Percentiles rank a stretch among this genome's conserved stretches.
Evolutionary conservation across 257 asterid genomes (phyloP).

Genomic region (Scutellaria barbata): DNA sequence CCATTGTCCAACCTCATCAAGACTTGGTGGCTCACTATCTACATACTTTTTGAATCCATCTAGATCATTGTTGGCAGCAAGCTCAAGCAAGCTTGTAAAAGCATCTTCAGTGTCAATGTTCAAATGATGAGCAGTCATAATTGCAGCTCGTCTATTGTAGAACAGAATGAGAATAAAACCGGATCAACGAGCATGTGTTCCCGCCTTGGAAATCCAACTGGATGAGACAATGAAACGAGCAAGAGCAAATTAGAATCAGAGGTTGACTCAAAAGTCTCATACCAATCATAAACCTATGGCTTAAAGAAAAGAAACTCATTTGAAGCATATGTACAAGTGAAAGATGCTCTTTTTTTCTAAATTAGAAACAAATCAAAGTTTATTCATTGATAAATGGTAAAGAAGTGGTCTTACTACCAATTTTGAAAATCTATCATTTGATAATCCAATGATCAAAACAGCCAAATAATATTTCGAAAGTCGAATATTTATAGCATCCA

Average conservation of each 20-base stretch:
- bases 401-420: constrained; percentile 19
- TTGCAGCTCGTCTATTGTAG: constrained; percentile 21
- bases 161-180: constrained; percentile 21
- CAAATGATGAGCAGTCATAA: constrained; percentile 50
- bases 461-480: constrained; percentile 16
- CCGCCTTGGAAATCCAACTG: constrained; percentile 45
- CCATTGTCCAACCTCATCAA: constrained; percentile 75
- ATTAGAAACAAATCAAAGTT: constrained; percentile 26
- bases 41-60: constrained; percentile 50
- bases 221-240: constrained; percentile 30
- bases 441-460: constrained; percentile 10
- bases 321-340: constrained; percentile 21
- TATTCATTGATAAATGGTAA: constrained; percentile 15
- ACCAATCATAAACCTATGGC: constrained; percentile 9
- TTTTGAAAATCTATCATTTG: constrained; percentile 15
- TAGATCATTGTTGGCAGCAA: constrained; percentile 76
- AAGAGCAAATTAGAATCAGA: constrained; percentile 36
- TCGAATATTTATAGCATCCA: constrained; percentile 1
- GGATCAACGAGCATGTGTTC: constrained; percentile 34
- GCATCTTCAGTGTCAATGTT: constrained; percentile 59
- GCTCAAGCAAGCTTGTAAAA: constrained; percentile 66
- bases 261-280: constrained; percentile 5
- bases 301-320: constrained; percentile 25
- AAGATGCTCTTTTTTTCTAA: constrained; percentile 20
- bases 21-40: constrained; percentile 46